A percentile compares a stretch with the other conserved stretches of the same genome.
These are phyloP conservation scores for Lenwebbia sp. DNA, from an alignment of 345 rosid genomes.

Conservation along the genomic window DNA sequence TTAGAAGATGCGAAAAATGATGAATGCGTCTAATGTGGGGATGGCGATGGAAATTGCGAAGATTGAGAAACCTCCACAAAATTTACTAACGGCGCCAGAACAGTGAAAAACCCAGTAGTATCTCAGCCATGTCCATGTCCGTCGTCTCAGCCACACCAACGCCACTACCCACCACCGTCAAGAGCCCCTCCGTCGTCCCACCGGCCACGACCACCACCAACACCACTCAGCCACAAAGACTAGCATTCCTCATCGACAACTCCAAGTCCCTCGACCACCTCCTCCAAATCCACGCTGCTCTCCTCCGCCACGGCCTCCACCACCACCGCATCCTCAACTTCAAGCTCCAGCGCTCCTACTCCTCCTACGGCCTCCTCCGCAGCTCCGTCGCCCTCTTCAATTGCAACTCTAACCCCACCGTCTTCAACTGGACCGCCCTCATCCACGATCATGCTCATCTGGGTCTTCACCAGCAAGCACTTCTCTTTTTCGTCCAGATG, in stretches of 20 bases:
- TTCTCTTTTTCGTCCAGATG: constrained; percentile 38
- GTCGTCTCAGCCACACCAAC: constrained; percentile 12
- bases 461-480: constrained; percentile 29
- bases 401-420: constrained; percentile 30
- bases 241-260: constrained; percentile 36
- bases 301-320: constrained; percentile 52
- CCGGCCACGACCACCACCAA: not conserved
- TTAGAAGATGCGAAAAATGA: not conserved
- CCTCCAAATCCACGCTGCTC: constrained; percentile 61
- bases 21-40: not conserved
- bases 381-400: constrained; percentile 43
- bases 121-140: constrained; percentile 26
- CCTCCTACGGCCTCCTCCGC: constrained; percentile 39
- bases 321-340: constrained; percentile 44
- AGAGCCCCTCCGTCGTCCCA: not conserved
- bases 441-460: constrained; percentile 37
- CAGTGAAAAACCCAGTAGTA: not conserved
- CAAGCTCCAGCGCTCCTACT: constrained; percentile 81
- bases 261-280: constrained; percentile 28
- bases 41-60: not conserved
- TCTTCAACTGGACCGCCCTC: constrained; percentile 52
- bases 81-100: not conserved
- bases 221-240: constrained; percentile 17
- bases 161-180: not conserved
- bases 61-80: not conserved